Percentiles rank a stretch among this genome's conserved stretches.
Conservation (phyloP, 805 yeast species). For the Lachancea quebecensis region DNA sequence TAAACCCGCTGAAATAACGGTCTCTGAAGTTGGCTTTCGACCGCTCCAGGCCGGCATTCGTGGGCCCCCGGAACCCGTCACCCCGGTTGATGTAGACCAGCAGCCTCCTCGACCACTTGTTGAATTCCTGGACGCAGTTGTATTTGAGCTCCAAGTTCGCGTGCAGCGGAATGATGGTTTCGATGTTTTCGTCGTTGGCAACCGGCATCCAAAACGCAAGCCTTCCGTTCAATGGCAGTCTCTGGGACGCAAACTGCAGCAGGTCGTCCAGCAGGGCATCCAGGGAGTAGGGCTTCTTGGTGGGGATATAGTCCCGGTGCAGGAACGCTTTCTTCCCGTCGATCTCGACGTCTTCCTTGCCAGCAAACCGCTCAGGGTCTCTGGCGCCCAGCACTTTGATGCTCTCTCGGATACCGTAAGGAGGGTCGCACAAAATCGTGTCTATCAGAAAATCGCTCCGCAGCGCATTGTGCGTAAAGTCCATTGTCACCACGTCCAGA, state of each 20-base stretch:
- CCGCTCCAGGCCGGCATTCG: constrained; percentile 38
- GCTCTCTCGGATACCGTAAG: constrained; percentile 96
- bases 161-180: constrained; percentile 72
- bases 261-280: constrained; percentile 73
- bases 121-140: constrained; percentile 78
- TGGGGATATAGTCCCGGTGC: constrained; percentile 79
- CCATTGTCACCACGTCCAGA: constrained; percentile 82
- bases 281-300: constrained; percentile 84
- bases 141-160: constrained; percentile 60
- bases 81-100: constrained; percentile 72
- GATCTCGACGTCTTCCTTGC: constrained; percentile 66
- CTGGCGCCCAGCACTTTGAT: constrained; percentile 86
- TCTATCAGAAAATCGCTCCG: constrained; percentile 59
- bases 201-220: constrained; percentile 96
- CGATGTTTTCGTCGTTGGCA: constrained; percentile 75
- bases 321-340: constrained; percentile 74
- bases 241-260: constrained; percentile 59
- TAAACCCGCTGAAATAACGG: constrained; percentile 67
- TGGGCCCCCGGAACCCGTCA: constrained; percentile 44
- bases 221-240: constrained; percentile 70
- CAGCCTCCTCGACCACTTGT: constrained; percentile 87
- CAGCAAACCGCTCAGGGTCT: constrained; percentile 58
- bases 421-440: constrained; percentile 91
- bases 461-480: constrained; percentile 86
- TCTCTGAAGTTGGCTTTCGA: constrained; percentile 60